Base-by-base conservation (phyloP, 805 yeast species). In the Lachancea fermentati region DNA sequence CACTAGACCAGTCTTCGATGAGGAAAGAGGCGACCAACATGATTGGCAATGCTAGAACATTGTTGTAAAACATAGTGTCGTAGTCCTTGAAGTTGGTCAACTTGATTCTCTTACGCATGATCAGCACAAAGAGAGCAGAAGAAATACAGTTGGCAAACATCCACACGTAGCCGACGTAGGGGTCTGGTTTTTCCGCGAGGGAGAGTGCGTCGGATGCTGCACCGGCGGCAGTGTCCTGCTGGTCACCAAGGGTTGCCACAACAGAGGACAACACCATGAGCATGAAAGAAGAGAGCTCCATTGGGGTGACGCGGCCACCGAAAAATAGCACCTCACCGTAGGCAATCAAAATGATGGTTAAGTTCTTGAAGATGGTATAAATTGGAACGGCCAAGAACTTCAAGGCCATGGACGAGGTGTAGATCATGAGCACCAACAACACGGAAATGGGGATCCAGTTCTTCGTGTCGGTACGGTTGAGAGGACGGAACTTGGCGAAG, bases 291-390 rank as follows among this genome's bases (percentile, higher is more conserved):
- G 87, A 81, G 50, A 93, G 71, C 34, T 95, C 88, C 93, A 89
- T 81, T 29, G 89, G 65, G 39, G 96, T 80, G 54, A 91, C 96
- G 46, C 72, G 67, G 49, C 97, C 97, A 47, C 96, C 96, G 57
- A 91, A 93, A 94, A 96, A 91, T 46, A 93, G 55, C 26, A 91
- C 97, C 69, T 93, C 98, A 71, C 97, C 97, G 63, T 93, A 93
- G 26, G 98, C 97, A 63, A 93, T 93, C 60, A 93, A 71, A 51
- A 93, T 91, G 60, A 93, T 93, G 47, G 98, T 91, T 66, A 93
- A 78, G 69, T 93, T 93, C 76, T 93, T 93, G 82, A 93, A 93
- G 55, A 93, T 91, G 50, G 98, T 93, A 75, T 88, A 93, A 44
- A 93, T 95, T 39, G 98, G 98, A 44, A 93, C 89, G 38, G 91